phyloP scores from a whole-genome alignment of 2,329 filamentous ascomycete genomes.

The Purpureocillium lavendulum region DNA sequence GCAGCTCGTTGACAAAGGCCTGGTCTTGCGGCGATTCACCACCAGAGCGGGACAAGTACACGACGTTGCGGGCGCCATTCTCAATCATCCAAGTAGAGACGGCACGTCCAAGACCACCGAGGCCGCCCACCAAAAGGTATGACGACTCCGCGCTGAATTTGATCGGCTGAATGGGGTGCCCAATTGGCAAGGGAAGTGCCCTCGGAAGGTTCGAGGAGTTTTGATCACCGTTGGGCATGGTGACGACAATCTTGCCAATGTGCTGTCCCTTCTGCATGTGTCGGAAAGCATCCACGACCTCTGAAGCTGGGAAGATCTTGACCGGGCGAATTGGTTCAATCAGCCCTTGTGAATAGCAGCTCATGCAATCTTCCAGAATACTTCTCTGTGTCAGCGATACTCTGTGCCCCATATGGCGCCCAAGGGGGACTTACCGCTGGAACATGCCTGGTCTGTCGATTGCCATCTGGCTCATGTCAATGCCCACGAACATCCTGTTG shows the following conservation, averaged over 20 bases:
- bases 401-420: too few species aligned
- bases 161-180: too few species aligned
- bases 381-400: neutral
- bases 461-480: constrained; percentile 18
- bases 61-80: constrained; percentile 17
- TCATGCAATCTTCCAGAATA: neutral
- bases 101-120: constrained; percentile 10
- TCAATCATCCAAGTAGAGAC: constrained; percentile 10
- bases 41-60: constrained; percentile 11
- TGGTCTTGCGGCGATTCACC: constrained; percentile 1
- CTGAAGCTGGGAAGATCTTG: constrained; percentile 7
- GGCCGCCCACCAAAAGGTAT: constrained; percentile 13
- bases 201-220: too few species aligned
- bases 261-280: constrained; percentile 12
- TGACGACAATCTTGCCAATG: constrained; percentile 11
- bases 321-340: constrained; percentile 6
- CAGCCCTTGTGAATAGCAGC: neutral
- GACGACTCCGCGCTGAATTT: constrained; percentile 5
- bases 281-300: constrained; percentile 9
- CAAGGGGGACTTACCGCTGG: neutral
- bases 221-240: constrained; percentile 5
- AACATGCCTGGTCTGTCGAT: neutral
- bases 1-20: constrained; percentile 11
- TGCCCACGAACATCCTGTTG: constrained; percentile 20
- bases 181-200: neutral